These are phyloP conservation scores for Bigelowiella natans DNA, from an alignment of 78 protist genomes.

Conservation along the genomic window DNA sequence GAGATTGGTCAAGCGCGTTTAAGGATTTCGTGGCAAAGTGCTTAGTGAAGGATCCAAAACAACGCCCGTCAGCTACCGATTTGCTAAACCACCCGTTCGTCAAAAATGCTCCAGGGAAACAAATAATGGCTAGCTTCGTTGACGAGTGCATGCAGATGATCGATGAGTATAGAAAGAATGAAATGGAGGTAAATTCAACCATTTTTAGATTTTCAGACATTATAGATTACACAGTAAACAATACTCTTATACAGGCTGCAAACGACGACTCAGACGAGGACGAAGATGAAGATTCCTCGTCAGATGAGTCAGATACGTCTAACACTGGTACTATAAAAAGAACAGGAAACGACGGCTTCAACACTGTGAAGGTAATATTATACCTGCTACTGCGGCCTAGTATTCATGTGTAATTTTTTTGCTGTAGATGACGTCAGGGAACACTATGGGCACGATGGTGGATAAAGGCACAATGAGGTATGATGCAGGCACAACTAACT, in stretches of 20 bases:
- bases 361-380: not conserved
- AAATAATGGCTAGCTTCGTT: not conserved
- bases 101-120: not conserved
- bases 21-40: conserved; percentile 76
- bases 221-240: too few species aligned
- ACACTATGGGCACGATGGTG: not conserved
- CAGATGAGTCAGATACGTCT: not conserved
- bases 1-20: conserved; percentile 46
- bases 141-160: not conserved
- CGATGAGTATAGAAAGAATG: not conserved
- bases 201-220: too few species aligned
- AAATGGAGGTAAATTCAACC: conserved; percentile 1
- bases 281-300: not conserved
- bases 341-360: not conserved
- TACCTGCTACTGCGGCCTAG: not conserved
- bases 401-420: not conserved
- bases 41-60: conserved; percentile 59
- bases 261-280: too few species aligned
- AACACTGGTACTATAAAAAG: not conserved
- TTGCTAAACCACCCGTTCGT: conserved; percentile 3
- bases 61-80: not conserved
- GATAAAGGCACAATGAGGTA: not conserved
- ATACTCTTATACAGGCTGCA: too few species aligned
- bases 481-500: not conserved
- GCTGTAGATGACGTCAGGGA: not conserved